A percentile compares a stretch with the other conserved stretches of the same genome.
Evolutionary conservation across 2,329 filamentous ascomycete species (phyloP).

Genomic region (Exophiala bonariae): DNA sequence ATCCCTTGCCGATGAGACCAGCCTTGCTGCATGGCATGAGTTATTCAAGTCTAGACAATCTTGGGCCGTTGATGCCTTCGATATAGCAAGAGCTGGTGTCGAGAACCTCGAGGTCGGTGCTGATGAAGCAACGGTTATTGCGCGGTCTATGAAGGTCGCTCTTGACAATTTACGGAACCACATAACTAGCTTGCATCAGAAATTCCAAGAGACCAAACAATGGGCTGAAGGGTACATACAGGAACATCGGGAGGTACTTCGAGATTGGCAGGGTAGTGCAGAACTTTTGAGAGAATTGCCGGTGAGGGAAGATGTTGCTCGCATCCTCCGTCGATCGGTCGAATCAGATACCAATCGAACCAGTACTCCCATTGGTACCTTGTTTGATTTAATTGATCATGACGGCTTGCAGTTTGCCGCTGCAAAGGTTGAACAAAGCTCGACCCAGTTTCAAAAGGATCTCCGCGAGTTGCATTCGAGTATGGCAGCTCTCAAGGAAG

Average conservation of each 20-base stretch:
- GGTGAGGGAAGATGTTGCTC: constrained; percentile 42
- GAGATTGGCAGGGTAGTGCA: constrained; percentile 43
- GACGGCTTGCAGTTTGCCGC: constrained; percentile 17
- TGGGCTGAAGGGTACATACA: constrained; percentile 47
- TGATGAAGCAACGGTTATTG: constrained; percentile 71
- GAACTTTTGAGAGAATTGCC: constrained; percentile 41
- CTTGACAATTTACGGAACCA: constrained; percentile 68
- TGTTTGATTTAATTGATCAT: constrained; percentile 23
- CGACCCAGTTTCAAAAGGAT: constrained; percentile 20
- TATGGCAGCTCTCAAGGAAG: constrained; percentile 22
- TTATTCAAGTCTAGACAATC: constrained; percentile 77
- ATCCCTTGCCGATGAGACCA: constrained; percentile 74
- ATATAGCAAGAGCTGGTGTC: constrained; percentile 68
- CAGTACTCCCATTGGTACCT: constrained; percentile 20
- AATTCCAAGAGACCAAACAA: constrained; percentile 45
- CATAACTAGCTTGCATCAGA: constrained; percentile 44
- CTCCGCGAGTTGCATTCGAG: constrained; percentile 13
- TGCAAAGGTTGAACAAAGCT: constrained; percentile 18
- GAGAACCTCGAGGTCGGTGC: constrained; percentile 47
- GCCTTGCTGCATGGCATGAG: constrained; percentile 83
- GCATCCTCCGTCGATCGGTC: constrained; percentile 33
- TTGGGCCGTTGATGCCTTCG: constrained; percentile 74
- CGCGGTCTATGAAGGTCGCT: constrained; percentile 78
- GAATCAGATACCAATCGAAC: constrained; percentile 5
- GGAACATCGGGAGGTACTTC: constrained; percentile 45